Evolutionary conservation across 352 stramenopile genomes (phyloP).

Genomic region (Hyaloperonospora brassicae): DNA sequence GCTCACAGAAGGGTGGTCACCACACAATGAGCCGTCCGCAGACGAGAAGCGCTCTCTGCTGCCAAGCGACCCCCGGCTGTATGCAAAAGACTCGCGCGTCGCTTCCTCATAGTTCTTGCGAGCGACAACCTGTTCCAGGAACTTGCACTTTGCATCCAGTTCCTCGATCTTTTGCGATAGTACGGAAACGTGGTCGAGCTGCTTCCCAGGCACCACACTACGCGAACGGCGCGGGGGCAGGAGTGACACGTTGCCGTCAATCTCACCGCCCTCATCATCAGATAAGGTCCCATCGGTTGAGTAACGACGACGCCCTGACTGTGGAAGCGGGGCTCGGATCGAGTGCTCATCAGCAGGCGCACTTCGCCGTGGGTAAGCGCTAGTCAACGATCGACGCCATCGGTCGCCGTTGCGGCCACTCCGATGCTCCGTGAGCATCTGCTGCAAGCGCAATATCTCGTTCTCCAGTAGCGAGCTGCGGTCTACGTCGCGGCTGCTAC

Average conservation of each 20-base stretch:
- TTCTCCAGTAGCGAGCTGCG: slow-evolving; percentile 48
- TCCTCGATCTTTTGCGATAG: slow-evolving; percentile 67
- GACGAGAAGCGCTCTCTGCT: slow-evolving; percentile 18
- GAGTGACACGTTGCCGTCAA: slow-evolving; percentile 36
- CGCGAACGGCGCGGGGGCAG: slow-evolving; percentile 45
- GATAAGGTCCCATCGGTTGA: slow-evolving; percentile 39
- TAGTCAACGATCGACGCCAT: slow-evolving; percentile 14
- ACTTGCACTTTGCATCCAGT: slow-evolving; percentile 72
- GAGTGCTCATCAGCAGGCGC: slow-evolving; percentile 15
- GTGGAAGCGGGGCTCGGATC: slow-evolving; percentile 5
- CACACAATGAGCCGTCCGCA: slow-evolving; percentile 25
- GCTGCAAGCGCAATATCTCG: slow-evolving; percentile 70
- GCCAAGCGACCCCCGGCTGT: slow-evolving; percentile 17
- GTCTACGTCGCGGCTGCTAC: slow-evolving; percentile 27
- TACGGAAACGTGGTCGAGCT: slow-evolving; percentile 53
- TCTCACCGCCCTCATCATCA: slow-evolving; percentile 32
- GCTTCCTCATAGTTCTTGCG: slow-evolving; percentile 42
- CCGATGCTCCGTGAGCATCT: slow-evolving; percentile 55
- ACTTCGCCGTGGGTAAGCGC: slow-evolving; percentile 22
- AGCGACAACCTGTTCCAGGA: slow-evolving; percentile 64
- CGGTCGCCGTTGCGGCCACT: slow-evolving; percentile 17
- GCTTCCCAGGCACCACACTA: slow-evolving; percentile 41
- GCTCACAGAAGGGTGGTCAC: slow-evolving; percentile 23
- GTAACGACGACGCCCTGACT: slow-evolving; percentile 30
- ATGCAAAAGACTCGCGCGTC: slow-evolving; percentile 24